These are phyloP conservation scores for Amphicarpaea edgeworthii DNA, from an alignment of 306 rosid genomes.

Conservation along the genomic window DNA sequence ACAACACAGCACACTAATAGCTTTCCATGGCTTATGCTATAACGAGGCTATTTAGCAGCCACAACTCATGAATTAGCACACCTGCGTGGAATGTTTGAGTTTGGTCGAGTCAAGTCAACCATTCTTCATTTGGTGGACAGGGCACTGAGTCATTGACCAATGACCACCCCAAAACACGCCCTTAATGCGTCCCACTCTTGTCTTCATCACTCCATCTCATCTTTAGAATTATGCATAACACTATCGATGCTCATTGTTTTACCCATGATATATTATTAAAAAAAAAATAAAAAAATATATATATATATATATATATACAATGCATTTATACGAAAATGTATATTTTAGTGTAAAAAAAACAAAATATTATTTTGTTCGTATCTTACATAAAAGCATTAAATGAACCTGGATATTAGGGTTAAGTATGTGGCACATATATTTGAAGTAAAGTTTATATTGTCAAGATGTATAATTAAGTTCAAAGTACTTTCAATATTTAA, in stretches of 20 bases:
- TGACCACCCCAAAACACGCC: neutral
- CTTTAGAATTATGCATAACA: neutral
- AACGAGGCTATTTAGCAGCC: neutral
- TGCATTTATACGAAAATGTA: too few relatives aligned
- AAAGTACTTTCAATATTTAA: neutral
- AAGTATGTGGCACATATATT: neutral
- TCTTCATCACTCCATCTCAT: neutral
- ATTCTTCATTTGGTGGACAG: neutral
- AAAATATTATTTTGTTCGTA: neutral
- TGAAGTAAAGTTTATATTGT: neutral
- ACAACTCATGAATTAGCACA: neutral
- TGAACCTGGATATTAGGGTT: neutral
- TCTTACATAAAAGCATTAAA: neutral
- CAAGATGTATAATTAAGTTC: neutral
- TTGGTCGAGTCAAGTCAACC: constrained; percentile 1
- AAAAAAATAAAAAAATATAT: too few relatives aligned
- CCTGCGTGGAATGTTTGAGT: neutral
- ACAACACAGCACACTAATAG: neutral
- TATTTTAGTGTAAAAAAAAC: too few relatives aligned
- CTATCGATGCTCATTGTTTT: neutral
- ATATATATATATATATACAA: too few relatives aligned
- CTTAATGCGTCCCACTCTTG: neutral
- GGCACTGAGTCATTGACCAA: neutral
- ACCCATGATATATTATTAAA: too few relatives aligned
- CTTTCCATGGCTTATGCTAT: neutral